These are phyloP conservation scores for Pythium pectinolyticum DNA, from an alignment of 352 stramenopile genomes.

Conservation along the genomic window DNA sequence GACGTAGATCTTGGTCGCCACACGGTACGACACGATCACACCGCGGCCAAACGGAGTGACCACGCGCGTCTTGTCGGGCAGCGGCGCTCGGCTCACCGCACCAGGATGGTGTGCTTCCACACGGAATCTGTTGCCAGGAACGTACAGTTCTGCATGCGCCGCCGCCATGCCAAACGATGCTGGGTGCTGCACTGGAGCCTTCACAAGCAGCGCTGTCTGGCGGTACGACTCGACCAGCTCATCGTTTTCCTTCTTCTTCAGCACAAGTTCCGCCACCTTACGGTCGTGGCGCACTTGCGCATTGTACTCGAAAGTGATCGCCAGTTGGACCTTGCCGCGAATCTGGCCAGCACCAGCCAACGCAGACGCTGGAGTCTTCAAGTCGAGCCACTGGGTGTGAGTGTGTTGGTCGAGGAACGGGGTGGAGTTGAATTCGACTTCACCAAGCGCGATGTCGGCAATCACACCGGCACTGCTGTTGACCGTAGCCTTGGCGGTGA, in stretches of 20 bases:
- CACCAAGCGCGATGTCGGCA: slow-evolving; percentile 67
- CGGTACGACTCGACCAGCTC: slow-evolving; percentile 62
- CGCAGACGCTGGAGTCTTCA: slow-evolving; percentile 43
- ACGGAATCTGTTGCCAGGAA: slow-evolving; percentile 76
- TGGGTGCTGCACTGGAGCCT: slow-evolving; percentile 52
- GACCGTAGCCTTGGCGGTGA: slow-evolving; percentile 65
- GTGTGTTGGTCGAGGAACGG: slow-evolving; percentile 58
- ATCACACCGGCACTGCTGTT: slow-evolving; percentile 57
- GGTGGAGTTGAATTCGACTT: slow-evolving; percentile 53
- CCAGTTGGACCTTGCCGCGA: slow-evolving; percentile 51
- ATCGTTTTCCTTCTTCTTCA: slow-evolving; percentile 69
- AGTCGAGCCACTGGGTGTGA: slow-evolving; percentile 55
- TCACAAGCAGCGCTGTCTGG: slow-evolving; percentile 53
- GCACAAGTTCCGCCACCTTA: slow-evolving; percentile 36
- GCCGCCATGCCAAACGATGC: slow-evolving; percentile 63
- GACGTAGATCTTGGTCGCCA: slow-evolving; percentile 78
- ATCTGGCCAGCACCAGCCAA: slow-evolving; percentile 14
- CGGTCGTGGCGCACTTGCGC: slow-evolving; percentile 40
- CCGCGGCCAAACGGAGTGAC: slow-evolving; percentile 75
- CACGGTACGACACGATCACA: slow-evolving; percentile 69
- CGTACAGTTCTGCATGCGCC: slow-evolving; percentile 58
- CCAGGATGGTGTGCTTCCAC: slow-evolving; percentile 61
- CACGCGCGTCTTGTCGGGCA: slow-evolving; percentile 75
- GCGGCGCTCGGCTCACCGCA: slow-evolving; percentile 56
- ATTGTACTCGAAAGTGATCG: slow-evolving; percentile 65